phyloP scores from a whole-genome alignment of 208 protist species.

The Phytomonas francai region DNA sequence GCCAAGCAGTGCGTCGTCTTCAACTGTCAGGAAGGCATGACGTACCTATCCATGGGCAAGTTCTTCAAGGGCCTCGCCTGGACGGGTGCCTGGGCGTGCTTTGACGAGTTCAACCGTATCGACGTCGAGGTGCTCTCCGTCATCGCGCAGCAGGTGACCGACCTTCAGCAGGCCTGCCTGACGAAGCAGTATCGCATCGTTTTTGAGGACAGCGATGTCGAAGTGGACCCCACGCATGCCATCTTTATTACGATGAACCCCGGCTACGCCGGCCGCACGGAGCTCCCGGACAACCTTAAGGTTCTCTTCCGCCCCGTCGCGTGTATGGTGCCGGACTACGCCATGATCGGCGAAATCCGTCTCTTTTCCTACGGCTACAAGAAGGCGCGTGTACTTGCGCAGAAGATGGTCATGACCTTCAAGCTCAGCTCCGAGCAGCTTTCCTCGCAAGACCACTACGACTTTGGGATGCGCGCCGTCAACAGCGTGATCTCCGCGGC shows the following conservation, averaged over 20 bases:
- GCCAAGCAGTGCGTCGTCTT: constrained; percentile 98
- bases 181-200: constrained; percentile 90
- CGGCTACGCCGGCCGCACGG: constrained; percentile 97
- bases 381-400: constrained; percentile 88
- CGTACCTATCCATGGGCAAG: constrained; percentile 94
- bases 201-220: constrained; percentile 92
- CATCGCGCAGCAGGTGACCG: constrained; percentile 94
- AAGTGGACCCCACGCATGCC: constrained; percentile 92
- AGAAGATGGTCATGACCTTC: constrained; percentile 98
- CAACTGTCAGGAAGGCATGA: constrained; percentile 97
- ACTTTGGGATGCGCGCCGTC: constrained; percentile 99
- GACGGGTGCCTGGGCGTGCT: constrained; percentile 96
- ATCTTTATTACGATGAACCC: constrained; percentile 99
- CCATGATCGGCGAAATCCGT: constrained; percentile 97
- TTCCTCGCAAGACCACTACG: constrained; percentile 97
- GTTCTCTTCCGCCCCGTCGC: constrained; percentile 97
- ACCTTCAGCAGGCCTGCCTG: constrained; percentile 91
- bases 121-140: constrained; percentile 97
- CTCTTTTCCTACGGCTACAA: constrained; percentile 98
- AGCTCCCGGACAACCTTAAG: constrained; percentile 98
- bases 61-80: constrained; percentile 97
- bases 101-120: constrained; percentile 99
- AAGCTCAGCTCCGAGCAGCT: constrained; percentile 98
- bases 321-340: constrained; percentile 99
- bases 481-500: constrained; percentile 98